Evolutionary conservation across 2,329 filamentous ascomycete species (phyloP), one percentile per base, ranked within the genome.

Genomic region (Nannizziopsis arthrosporioides): DNA sequence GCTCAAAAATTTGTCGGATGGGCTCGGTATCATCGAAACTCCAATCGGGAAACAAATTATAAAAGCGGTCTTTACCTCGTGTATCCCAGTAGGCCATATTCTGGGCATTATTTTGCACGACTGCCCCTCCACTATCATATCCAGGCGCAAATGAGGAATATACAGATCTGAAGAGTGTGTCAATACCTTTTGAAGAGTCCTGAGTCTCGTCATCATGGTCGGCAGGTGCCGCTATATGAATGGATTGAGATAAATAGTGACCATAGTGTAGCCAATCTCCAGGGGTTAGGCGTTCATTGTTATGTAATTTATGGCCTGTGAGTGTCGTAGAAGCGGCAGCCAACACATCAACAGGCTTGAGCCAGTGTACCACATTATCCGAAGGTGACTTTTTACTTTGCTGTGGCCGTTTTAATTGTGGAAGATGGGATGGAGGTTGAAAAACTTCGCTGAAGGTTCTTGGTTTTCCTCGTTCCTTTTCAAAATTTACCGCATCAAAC

Each of bases 101-200:
- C 44, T 70, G 70, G 3, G 63, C 59, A 51, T 68, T 61, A n/a
- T 59, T 57, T 34, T 68, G 62, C n/a, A 72, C 53, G 38, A 72
- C 56, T 11, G 69, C 62, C 1, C 61, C 63, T 6, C 67, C 64
- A 51, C 69, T 72, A 52, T 73, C 71, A 48, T 64, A 67, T 18
- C 63, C 63, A 7, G 71, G 71, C 3, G 69, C 71, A 60, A 73
- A 73, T 9, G 70, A 72, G 3, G 70, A 72, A 52, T 71, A 73
- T 15, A 67, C 65, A 42, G 54, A 15, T 51, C 50, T 27, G 36
- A 47, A 41, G 32, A 52, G 45, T 49, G 55, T 55, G 35, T 64
- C 60, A 40, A 64, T 59, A 7, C 63, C 61, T 39, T 27, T 27
- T 7, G 22, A 7, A 27, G 22, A 27, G 22, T 27, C 22, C 22